Evolutionary conservation across 345 rosid genomes (phyloP), one percentile per base, ranked within the genome.

Genomic region (Arabidopsis suecica): DNA sequence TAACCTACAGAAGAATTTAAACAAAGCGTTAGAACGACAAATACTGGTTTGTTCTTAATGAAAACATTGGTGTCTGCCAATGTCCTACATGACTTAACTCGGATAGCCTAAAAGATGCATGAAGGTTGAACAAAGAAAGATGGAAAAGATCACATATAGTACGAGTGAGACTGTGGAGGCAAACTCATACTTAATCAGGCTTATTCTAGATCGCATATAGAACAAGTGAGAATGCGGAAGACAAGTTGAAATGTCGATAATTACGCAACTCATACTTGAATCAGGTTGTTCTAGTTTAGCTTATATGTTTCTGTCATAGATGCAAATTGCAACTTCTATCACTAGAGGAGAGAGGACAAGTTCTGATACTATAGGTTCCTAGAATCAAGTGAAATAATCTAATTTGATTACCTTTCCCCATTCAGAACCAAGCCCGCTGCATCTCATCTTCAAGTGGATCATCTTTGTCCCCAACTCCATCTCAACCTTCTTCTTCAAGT

Each of bases 381-480:
- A 23, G 16, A 53, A 42, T 20, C 20, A 32, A 55, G 56, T 18
- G 1, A 53, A 57, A 65, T n/a, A n/a, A 34, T 53, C 55, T 7
- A 18, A 65, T 34, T 62, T 44, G 9, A 50, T 32, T 86, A 94
- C 97, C 96, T 95, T 91, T 69, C 97, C 95, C 99, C 99, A 95
- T 71, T 89, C 91, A 11, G 97, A 75, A 70, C 83, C 90, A 67
- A 92, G 96, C 63, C 93, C 92, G 11, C 91, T 78, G 79, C 96
- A 90, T 82, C 99, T 90, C 97, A 95, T 95, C 93, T 95, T 95
- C 78, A 95, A 77, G 88, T 84, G 87, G 66, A 95, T 95, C 97
- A 95, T 90, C 85, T 86, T 92, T 41, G 97, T 84, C 22, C 97
- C 99, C 84, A 95, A 81, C 78, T 95, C 97, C 32, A 75, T 87